Base-by-base conservation (phyloP, 2,329 filamentous ascomycete genomes). In the Lasiodiplodia gonubiensis region DNA sequence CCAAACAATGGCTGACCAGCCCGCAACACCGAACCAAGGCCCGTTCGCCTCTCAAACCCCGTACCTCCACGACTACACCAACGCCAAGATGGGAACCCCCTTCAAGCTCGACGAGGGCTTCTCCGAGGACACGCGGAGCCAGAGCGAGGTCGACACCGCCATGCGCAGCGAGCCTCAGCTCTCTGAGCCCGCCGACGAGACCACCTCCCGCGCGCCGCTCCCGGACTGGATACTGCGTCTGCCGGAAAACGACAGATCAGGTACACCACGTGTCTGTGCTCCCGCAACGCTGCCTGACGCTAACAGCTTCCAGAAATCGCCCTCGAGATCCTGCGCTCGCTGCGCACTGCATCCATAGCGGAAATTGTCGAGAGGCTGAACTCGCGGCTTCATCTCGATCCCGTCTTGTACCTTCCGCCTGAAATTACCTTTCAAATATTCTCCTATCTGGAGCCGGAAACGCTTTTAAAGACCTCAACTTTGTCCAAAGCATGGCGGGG, bases 371-470 rank as follows among this genome's bases (percentile, higher is more conserved):
- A 94, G 66, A 87, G 90, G 70, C 82, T 97, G 21, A 91, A 90
- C 70, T 92, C 93, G 4, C 86, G 94, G 64, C 89, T 98, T 2
- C 94, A 97, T 79, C 94, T 97, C 80, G 92, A 99, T 80, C 97
- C 97, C 66, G 89, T 97, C 51, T 84, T 88, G 70, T 89, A 92
- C 73, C 87, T 99, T 0, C 95, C 95, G 0, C 89, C 92, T 30
- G 95, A 99, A 78, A 91, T 99, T 73, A 96, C 93, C 69, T 89
- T 95, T 53, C 91, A 96, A 74, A 90, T 98, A 53, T 89, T 99
- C 52, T 90, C 91, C 18, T 95, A 93, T 75, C 89, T 99, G 60
- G 91, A 94, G 66, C 91, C 93, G 0, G 78, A 88, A 33, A 95
- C 93, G 0, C 84, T 99, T 48, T 85, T 98, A 67, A 88, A 87